Evolutionary conservation across 2,329 filamentous ascomycete species (phyloP).

Genomic region (Alternaria arbusti): DNA sequence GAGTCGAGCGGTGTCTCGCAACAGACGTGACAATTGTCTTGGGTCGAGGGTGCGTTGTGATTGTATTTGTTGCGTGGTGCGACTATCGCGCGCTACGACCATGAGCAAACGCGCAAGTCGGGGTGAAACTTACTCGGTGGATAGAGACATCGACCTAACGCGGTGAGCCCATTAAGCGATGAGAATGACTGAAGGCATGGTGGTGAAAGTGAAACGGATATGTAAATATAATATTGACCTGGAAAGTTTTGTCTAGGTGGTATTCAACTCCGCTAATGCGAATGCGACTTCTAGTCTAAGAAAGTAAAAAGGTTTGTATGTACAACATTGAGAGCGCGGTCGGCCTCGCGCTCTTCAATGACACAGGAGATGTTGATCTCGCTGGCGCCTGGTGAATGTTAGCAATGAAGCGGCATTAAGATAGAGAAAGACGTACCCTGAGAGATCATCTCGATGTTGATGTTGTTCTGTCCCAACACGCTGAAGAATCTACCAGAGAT

Average conservation of each 20-base stretch:
- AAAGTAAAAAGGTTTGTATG: constrained; percentile 98
- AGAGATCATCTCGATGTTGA: constrained; percentile 99
- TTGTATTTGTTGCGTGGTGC: background rate
- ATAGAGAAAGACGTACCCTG: constrained; percentile 69
- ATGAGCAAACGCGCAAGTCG: constrained; percentile 10
- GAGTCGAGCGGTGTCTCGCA: background rate
- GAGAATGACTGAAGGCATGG: background rate
- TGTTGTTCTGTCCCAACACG: constrained; percentile 87
- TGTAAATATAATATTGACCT: background rate
- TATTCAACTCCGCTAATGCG: constrained; percentile 38
- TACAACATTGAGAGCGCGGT: constrained; percentile 91
- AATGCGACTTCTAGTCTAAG: constrained; percentile 66
- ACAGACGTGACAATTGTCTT: background rate
- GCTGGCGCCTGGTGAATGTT: constrained; percentile 73
- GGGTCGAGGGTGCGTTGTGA: background rate
- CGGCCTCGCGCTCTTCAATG: constrained; percentile 88
- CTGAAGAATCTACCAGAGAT: constrained; percentile 95
- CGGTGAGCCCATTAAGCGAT: background rate
- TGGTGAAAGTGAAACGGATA: background rate
- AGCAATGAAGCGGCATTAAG: background rate
- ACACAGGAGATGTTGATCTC: constrained; percentile 99
- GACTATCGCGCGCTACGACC: background rate
- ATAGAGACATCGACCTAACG: background rate
- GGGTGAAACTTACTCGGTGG: background rate
- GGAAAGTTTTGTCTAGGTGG: constrained; percentile 22